These are phyloP conservation scores for Phoma herbarum DNA, from an alignment of 2,329 filamentous ascomycete genomes.

Conservation along the genomic window DNA sequence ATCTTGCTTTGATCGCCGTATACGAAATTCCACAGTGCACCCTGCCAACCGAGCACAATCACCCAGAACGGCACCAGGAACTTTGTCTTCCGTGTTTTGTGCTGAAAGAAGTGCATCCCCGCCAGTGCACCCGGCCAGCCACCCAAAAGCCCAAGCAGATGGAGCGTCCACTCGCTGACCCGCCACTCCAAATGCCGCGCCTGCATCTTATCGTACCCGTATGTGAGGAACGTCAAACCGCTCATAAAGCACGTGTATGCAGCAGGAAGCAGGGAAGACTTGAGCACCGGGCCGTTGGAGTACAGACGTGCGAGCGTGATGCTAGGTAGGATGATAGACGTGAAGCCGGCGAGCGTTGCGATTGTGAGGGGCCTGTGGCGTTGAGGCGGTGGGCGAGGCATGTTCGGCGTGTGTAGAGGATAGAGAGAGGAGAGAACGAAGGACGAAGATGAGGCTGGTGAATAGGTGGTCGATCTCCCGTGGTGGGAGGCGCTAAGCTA, in stretches of 20 bases:
- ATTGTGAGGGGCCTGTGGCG: slow-evolving; percentile 39
- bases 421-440: background rate
- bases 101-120: slow-evolving; percentile 49
- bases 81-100: slow-evolving; percentile 45
- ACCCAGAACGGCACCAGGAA: slow-evolving; percentile 46
- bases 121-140: slow-evolving; percentile 48
- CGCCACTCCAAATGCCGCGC: slow-evolving; percentile 45
- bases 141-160: slow-evolving; percentile 40
- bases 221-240: slow-evolving; percentile 40
- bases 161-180: slow-evolving; percentile 44
- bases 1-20: slow-evolving; percentile 13
- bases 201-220: slow-evolving; percentile 50
- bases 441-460: background rate
- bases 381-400: slow-evolving; percentile 24
- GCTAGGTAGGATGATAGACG: slow-evolving; percentile 63
- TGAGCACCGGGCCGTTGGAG: slow-evolving; percentile 6
- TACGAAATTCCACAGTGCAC: slow-evolving; percentile 30
- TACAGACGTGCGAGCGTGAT: slow-evolving; percentile 57
- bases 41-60: slow-evolving; percentile 43
- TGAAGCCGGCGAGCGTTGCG: slow-evolving; percentile 35
- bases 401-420: background rate
- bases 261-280: slow-evolving; percentile 27
- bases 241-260: slow-evolving; percentile 34
- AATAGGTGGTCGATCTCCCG: background rate
- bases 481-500: background rate